Percentiles rank a stretch among this genome's conserved stretches.
Conservation (phyloP, 202 grass and related monocot genomes). For the Zoysia matrella region DNA sequence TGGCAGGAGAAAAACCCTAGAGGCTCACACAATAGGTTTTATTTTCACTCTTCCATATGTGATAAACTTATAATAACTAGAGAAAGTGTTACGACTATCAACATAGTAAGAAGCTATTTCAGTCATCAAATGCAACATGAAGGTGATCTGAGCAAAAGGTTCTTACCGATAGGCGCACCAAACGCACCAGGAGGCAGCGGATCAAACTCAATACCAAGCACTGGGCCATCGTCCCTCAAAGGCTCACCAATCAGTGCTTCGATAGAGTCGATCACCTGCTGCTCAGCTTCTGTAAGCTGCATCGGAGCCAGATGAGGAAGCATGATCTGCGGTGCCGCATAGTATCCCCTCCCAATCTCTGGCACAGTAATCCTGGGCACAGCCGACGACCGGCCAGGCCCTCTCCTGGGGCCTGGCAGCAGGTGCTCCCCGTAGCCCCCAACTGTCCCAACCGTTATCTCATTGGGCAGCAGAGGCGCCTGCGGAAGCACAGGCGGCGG, state of each 20-base stretch:
- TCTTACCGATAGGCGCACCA: conserved; percentile 82
- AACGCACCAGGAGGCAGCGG: conserved; percentile 93
- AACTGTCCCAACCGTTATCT: conserved; percentile 39
- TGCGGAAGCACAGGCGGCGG: conserved; percentile 51
- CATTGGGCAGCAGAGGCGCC: conserved; percentile 38
- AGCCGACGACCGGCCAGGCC: conserved; percentile 46
- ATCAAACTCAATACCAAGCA: conserved; percentile 83
- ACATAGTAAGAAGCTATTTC: not conserved
- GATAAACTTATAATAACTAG: not conserved
- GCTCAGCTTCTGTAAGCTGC: conserved; percentile 53
- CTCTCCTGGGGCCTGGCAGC: conserved; percentile 44
- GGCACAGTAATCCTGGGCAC: conserved; percentile 52
- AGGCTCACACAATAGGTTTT: not conserved
- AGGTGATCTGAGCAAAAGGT: not conserved
- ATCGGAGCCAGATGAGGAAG: conserved; percentile 33
- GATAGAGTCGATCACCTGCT: conserved; percentile 53
- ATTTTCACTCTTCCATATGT: not conserved
- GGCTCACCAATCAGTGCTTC: conserved; percentile 74
- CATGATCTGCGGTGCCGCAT: conserved; percentile 59
- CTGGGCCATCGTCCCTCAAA: conserved; percentile 79
- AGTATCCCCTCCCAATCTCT: conserved; percentile 57
- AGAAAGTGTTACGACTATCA: not conserved
- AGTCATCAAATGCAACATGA: not conserved
- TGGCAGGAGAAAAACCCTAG: not conserved
- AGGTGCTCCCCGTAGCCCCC: conserved; percentile 34